Evolutionary conservation across 352 stramenopile genomes (phyloP), one percentile per base, ranked within the genome.

Genomic region (Pythium aristosporum): DNA sequence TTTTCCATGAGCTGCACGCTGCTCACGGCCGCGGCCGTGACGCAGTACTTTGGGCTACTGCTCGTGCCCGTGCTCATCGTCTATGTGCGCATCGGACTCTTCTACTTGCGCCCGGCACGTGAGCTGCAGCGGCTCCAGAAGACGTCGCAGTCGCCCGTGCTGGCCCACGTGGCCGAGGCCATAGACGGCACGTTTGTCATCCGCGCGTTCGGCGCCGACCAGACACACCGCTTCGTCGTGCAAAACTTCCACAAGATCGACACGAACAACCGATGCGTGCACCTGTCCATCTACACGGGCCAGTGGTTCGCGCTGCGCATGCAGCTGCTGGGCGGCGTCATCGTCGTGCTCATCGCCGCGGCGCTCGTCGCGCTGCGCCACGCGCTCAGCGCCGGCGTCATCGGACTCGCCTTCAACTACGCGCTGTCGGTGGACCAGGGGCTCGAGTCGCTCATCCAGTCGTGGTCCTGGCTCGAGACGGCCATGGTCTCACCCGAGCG

Each of bases 401-500:
- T 85, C 16, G 90, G 75, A 1, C 66, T 97, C 3, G 68, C 93
- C 4, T 89, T 98, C 43, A 79, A 83, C 34, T 98, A 93, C 74
- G 75, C 96, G 63, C 44, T 78, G 32, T 28, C 16, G 12, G 50
- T 30, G 50, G 34, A 23, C 28, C 72, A 42, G 85, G 87, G 49
- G 84, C 92, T 57, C 87, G 72, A 21, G 65, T 71, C 95, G 70
- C 54, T 87, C 2, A 82, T 97, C 20, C 94, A 87, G 20, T 73
- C 79, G 30, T 62, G 47, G 60, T 61, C 73, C 3, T 43, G 53
- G 21, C 25, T 77, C 3, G 65, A 79, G 43, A 80, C 21, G 67
- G 96, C 15, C 49, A 96, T 94, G 83, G 91, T 85, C 25, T 87
- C 80, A 23, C 85, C 94, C 0, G 89, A 96, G 58, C 76, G 88